Evolutionary conservation across 2,329 filamentous ascomycete species (phyloP).

Genomic region (Aspergillus uvarum): DNA sequence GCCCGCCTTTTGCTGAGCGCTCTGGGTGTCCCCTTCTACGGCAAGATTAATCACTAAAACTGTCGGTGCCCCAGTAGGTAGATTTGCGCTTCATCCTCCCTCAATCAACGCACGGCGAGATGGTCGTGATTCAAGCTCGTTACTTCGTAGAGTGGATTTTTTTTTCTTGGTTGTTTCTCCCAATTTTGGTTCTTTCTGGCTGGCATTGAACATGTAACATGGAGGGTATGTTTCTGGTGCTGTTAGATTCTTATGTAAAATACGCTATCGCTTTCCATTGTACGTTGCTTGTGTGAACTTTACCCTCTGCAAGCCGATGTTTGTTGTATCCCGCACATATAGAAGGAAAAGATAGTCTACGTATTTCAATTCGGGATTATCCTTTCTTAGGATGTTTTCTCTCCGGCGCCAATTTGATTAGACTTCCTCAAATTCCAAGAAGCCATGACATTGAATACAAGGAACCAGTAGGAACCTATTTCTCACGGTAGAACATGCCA

Average conservation of each 20-base stretch:
- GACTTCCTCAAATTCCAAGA: background rate
- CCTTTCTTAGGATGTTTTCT: background rate
- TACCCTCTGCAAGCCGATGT: background rate
- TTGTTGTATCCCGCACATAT: background rate
- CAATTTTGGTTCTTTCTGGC: background rate
- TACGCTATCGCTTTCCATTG: slow-evolving; percentile 15
- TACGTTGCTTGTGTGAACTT: slow-evolving; percentile 13
- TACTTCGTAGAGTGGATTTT: background rate
- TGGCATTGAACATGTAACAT: slow-evolving; percentile 18
- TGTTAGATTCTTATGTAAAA: slow-evolving; percentile 18
- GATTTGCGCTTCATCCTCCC: background rate
- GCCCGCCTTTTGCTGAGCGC: slow-evolving; percentile 72
- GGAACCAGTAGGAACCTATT: background rate
- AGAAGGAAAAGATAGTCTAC: background rate
- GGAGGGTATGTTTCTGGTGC: slow-evolving; percentile 9
- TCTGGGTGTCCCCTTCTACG: slow-evolving; percentile 78
- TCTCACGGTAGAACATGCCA: background rate
- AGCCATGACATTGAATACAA: background rate
- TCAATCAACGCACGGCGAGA: background rate
- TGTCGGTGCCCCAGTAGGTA: background rate
- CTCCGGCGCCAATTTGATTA: too few species aligned
- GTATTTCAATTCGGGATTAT: background rate
- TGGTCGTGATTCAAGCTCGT: background rate
- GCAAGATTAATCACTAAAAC: slow-evolving; percentile 61
- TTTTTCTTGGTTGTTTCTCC: background rate